phyloP scores from a whole-genome alignment of 1,139 yeast species.

The Geotrichum carabidarum region DNA sequence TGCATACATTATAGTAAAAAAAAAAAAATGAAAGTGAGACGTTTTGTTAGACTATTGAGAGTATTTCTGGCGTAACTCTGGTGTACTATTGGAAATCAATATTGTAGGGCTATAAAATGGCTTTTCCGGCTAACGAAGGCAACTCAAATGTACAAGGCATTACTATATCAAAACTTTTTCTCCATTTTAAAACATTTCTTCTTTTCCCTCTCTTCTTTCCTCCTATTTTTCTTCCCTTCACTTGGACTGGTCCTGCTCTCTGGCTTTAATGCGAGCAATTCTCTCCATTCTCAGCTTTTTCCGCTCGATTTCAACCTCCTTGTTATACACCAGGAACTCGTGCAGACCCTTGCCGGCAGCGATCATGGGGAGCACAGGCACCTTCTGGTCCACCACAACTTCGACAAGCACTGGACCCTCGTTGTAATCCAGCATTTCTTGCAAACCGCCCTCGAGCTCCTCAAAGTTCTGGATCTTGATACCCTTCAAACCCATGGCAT shows the following conservation, averaged over 20 bases:
- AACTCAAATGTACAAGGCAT: neutral
- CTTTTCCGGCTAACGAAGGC: neutral
- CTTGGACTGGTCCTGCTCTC: neutral
- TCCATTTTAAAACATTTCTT: neutral
- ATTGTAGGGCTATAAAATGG: no score
- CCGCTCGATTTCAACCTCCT: constrained; percentile 71
- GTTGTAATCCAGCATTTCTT: constrained; percentile 64
- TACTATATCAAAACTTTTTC: neutral
- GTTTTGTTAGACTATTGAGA: neutral
- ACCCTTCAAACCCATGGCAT: constrained; percentile 87
- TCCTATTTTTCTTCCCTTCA: neutral
- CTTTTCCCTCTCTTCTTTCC: neutral
- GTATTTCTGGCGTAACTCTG: neutral
- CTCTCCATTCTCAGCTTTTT: constrained; percentile 46
- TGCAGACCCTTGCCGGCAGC: constrained; percentile 94
- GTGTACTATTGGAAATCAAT: neutral
- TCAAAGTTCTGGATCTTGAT: constrained; percentile 65
- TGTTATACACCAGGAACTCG: constrained; percentile 83
- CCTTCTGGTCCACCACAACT: constrained; percentile 89
- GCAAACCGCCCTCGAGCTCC: constrained; percentile 57
- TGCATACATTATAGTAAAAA: neutral
- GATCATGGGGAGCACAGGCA: constrained; percentile 97
- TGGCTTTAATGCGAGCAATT: constrained; percentile 10
- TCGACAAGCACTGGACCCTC: constrained; percentile 86
- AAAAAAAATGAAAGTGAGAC: neutral